Base-by-base conservation (phyloP, 805 yeast species). In the Ogataea nakhonphanomensis region DNA sequence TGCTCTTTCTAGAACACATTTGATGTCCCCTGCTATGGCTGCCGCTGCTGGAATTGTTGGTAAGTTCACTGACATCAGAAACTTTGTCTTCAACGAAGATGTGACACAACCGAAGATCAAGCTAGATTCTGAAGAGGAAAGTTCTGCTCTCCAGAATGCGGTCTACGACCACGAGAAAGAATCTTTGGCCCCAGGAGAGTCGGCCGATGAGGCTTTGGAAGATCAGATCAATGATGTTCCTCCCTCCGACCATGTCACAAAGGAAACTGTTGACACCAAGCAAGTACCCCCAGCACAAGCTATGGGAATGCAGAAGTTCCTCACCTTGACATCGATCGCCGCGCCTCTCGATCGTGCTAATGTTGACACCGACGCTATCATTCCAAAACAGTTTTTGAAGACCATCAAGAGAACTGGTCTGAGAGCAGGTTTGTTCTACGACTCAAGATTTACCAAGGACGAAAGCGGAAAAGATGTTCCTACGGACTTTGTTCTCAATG, bases 1-100 rank as follows among this genome's bases (percentile, higher is more conserved):
- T 70, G 95, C 96, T 37, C 70, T 69, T 45, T 88, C 96, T 12
- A 80, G 99, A 71, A 93, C 99, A 13, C 99, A 93, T 64, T 76
- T 93, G 61, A 88, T 91, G 95, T 87, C 96, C 10, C 99, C 99
- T 28, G 96, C 96, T 15, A 93, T 93, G 99, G 99, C 99, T 34
- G 99, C 99, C 24, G 97, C 98, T 14, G 98, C 99, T 13, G 96
- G 90, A 56, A 81, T 93, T 53, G 76, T 75, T 41, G 99, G 99
- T 52, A 88, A 82, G 58, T 81, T 93, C 57, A 76, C 85, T 33
- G 99, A 93, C 61, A 90, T 90, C 54, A 82, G 99, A 68, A 83
- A 86, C 41, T 86, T 76, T 64, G 69, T 78, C 45, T 84, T 78
- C 65, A 69, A 73, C 47, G 74, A 68, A 31, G 57, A 73, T 48